Conservation (phyloP, 768 basidiomycete species). For the Tricholoma furcatifolium region DNA sequence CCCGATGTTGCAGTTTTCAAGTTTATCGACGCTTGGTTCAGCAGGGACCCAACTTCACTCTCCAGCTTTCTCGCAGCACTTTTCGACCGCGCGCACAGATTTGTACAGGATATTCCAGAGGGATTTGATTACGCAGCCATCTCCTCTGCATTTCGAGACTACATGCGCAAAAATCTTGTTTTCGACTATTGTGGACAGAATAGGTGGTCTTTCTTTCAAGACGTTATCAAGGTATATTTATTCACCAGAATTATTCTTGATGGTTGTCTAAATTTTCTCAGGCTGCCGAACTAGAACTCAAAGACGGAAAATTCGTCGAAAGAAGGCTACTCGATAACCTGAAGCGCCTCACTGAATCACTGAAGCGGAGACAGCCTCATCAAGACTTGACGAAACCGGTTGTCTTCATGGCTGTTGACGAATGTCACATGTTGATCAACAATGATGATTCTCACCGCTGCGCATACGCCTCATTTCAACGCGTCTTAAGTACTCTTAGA, state of each 20-base stretch:
- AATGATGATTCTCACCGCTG: not conserved
- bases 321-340: too few species aligned
- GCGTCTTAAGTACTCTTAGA: slow-evolving; percentile 1
- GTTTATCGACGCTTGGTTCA: not conserved
- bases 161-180: not conserved
- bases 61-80: not conserved
- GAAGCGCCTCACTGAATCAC: too few species aligned
- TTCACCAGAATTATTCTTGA: too few species aligned
- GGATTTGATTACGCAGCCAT: not conserved
- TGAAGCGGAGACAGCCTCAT: not conserved
- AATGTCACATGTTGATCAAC: slow-evolving; percentile 14
- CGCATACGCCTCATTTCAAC: not conserved
- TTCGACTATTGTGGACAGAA: too few species aligned
- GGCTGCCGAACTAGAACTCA: too few species aligned
- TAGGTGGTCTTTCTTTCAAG: too few species aligned
- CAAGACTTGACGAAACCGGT: not conserved
- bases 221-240: too few species aligned
- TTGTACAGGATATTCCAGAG: not conserved
- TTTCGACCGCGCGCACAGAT: not conserved
- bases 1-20: not conserved
- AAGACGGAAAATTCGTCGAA: too few species aligned
- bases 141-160: not conserved
- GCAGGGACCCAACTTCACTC: not conserved
- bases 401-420: slow-evolving; percentile 24
- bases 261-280: too few species aligned